Conservation (phyloP, 768 basidiomycete genomes). For the Pisolithus marmoratus region DNA sequence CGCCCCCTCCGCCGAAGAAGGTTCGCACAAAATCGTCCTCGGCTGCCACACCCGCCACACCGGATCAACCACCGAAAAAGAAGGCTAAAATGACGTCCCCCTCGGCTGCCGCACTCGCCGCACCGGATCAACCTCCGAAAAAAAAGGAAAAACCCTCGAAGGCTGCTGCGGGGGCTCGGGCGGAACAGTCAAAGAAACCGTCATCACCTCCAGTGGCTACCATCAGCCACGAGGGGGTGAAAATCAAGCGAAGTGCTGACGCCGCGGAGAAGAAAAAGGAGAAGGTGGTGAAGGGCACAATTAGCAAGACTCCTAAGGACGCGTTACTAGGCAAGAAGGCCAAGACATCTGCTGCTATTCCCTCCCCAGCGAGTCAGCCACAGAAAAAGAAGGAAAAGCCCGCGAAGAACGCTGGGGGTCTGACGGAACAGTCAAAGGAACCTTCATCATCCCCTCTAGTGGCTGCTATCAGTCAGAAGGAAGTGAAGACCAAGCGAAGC, state of each 20-base stretch:
- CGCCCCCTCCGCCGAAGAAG: not conserved
- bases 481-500: conserved; percentile 49
- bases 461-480: conserved; percentile 32
- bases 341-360: not conserved
- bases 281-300: conserved; percentile 30
- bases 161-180: not conserved
- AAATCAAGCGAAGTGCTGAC: conserved; percentile 43
- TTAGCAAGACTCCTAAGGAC: conserved; percentile 50
- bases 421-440: conserved; percentile 9
- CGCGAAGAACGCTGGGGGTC: not conserved
- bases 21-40: not conserved
- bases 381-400: conserved; percentile 8
- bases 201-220: conserved; percentile 4
- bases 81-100: not conserved
- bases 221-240: conserved; percentile 41
- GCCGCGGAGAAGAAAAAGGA: conserved; percentile 57
- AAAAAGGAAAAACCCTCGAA: conserved; percentile 2
- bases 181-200: conserved; percentile 8
- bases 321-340: conserved; percentile 47
- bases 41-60: not conserved
- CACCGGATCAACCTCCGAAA: conserved; percentile 9
- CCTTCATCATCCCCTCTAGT: conserved; percentile 1
- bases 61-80: conserved; percentile 9
- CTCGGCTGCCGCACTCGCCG: not conserved
- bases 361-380: conserved; percentile 4